Conservation (phyloP, 352 stramenopile species). For the Thraustochytrium striatum region DNA sequence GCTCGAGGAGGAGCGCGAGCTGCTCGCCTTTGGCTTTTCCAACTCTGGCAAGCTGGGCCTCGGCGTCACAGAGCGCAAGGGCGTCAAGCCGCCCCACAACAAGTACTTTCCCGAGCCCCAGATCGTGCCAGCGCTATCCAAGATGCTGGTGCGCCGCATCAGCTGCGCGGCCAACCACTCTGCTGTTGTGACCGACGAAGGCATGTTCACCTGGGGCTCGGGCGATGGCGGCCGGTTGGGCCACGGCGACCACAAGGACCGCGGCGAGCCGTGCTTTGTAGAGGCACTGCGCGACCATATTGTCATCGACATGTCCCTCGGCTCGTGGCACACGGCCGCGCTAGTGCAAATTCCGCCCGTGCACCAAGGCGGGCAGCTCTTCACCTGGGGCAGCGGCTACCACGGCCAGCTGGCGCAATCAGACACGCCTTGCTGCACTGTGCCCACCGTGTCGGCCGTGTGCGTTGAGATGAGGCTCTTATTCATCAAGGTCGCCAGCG, state of each 20-base stretch:
- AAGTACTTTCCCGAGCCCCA: slow-evolving; percentile 16
- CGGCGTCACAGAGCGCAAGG: slow-evolving; percentile 31
- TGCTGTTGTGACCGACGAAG: slow-evolving; percentile 62
- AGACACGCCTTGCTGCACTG: background rate
- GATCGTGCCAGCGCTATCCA: background rate
- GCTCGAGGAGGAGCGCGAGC: slow-evolving; percentile 5
- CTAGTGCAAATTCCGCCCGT: slow-evolving; percentile 35
- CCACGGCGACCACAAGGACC: slow-evolving; percentile 46
- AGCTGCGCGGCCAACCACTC: slow-evolving; percentile 65
- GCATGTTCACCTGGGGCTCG: slow-evolving; percentile 52
- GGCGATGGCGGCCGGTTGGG: slow-evolving; percentile 48
- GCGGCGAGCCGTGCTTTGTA: slow-evolving; percentile 16
- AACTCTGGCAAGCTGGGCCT: slow-evolving; percentile 38
- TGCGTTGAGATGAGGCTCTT: slow-evolving; percentile 28
- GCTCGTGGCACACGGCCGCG: slow-evolving; percentile 41
- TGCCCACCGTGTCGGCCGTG: slow-evolving; percentile 9
- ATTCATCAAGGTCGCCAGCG: slow-evolving; percentile 64
- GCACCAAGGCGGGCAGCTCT: slow-evolving; percentile 11
- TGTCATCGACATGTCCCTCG: slow-evolving; percentile 28
- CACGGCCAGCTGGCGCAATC: slow-evolving; percentile 56
- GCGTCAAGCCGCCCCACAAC: background rate
- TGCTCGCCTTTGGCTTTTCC: slow-evolving; percentile 32
- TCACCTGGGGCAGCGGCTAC: slow-evolving; percentile 57
- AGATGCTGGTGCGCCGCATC: slow-evolving; percentile 57
- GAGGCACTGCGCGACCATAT: slow-evolving; percentile 25